These are phyloP conservation scores for Trichoderma polysporum DNA, from an alignment of 2,329 filamentous ascomycete genomes.

Conservation along the genomic window DNA sequence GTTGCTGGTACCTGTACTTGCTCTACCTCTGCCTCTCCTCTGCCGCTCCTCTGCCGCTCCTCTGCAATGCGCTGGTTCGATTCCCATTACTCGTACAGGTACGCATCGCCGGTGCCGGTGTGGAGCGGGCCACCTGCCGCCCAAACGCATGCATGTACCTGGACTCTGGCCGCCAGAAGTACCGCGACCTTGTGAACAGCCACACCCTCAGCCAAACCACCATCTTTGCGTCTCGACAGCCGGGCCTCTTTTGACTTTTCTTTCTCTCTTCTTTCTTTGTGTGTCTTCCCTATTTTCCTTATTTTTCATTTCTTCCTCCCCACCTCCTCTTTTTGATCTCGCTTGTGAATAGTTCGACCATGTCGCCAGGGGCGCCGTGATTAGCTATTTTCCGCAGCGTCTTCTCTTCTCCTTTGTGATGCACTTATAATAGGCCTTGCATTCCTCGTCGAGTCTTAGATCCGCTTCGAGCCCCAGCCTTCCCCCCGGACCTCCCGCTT, in stretches of 20 bases:
- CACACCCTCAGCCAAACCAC: conserved; percentile 8
- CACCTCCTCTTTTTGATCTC: conserved; percentile 19
- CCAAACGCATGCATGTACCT: conserved; percentile 9
- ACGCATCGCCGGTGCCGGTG: conserved; percentile 15
- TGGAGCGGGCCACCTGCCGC: conserved; percentile 16
- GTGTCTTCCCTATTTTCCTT: background rate
- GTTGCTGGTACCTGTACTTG: background rate
- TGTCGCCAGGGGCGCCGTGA: conserved; percentile 32
- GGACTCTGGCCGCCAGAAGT: background rate
- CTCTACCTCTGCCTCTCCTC: background rate
- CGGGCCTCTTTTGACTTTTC: conserved; percentile 5
- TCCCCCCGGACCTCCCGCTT: conserved; percentile 10
- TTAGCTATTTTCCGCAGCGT: conserved; percentile 14
- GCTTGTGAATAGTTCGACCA: conserved; percentile 22
- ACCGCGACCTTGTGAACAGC: conserved; percentile 5
- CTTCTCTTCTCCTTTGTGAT: conserved; percentile 24
- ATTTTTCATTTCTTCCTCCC: background rate
- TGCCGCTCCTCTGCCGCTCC: background rate
- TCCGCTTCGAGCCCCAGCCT: conserved; percentile 15
- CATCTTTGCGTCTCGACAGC: background rate
- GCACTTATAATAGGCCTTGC: conserved; percentile 25
- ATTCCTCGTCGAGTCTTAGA: conserved; percentile 7
- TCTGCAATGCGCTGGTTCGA: background rate
- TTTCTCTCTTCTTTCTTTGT: background rate
- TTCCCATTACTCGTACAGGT: background rate